A percentile compares a stretch with the other conserved stretches of the same genome.
phyloP scores from a whole-genome alignment of 306 rosid genomes.

The Rosa chinensis region DNA sequence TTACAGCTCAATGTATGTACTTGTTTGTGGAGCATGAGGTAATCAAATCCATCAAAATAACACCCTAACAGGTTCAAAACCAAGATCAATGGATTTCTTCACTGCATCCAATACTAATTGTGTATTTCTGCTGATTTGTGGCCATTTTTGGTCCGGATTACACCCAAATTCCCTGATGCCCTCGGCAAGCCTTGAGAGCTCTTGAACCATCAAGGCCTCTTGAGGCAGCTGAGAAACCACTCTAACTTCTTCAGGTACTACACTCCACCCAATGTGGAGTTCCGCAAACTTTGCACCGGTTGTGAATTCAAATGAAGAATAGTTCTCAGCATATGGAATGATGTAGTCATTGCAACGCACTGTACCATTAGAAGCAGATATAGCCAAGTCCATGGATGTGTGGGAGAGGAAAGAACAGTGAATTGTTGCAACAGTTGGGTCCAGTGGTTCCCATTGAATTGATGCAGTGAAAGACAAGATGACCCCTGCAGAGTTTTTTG shows the following conservation, averaged over 20 bases:
- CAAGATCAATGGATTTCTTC: conserved; percentile 60
- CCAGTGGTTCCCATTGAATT: conserved; percentile 52
- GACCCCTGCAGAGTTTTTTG: conserved; percentile 50
- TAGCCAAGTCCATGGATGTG: conserved; percentile 59
- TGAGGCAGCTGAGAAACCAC: conserved; percentile 58
- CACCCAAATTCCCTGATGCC: conserved; percentile 39
- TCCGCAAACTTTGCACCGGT: conserved; percentile 57
- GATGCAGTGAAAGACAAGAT: conserved; percentile 60
- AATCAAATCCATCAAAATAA: conserved; percentile 15
- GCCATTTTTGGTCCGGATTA: conserved; percentile 56
- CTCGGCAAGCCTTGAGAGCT: conserved; percentile 47
- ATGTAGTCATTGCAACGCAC: conserved; percentile 55
- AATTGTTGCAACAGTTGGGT: conserved; percentile 46
- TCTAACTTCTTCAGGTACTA: conserved; percentile 47
- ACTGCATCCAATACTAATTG: conserved; percentile 72
- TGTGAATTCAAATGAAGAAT: conserved; percentile 52
- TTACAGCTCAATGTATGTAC: not conserved
- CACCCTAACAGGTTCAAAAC: conserved; percentile 49
- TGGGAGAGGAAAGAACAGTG: conserved; percentile 73
- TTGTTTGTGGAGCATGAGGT: not conserved
- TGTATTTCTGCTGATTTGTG: conserved; percentile 61
- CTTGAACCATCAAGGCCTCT: conserved; percentile 76
- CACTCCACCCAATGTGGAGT: conserved; percentile 66
- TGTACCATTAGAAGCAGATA: conserved; percentile 55
- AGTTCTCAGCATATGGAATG: conserved; percentile 57